Conservation (phyloP, 2,329 filamentous ascomycete genomes). For the Ceratocystis smalleyi region DNA sequence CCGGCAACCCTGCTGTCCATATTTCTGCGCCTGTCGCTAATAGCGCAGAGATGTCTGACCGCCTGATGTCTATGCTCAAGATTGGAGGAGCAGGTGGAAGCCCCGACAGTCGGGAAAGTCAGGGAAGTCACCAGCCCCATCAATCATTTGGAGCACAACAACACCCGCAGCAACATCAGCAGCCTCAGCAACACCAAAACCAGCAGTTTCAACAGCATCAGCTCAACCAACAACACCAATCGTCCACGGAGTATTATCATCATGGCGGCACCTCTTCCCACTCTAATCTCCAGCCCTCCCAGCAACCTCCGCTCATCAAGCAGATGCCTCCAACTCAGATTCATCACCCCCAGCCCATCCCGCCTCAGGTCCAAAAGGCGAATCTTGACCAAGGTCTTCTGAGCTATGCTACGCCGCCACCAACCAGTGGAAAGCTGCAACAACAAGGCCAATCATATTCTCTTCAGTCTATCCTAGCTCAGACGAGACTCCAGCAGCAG, state of each 20-base stretch:
- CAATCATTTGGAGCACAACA: constrained; percentile 1
- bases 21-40: constrained; percentile 11
- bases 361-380: constrained; percentile 40
- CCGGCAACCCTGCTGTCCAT: constrained; percentile 3
- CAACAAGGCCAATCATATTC: constrained; percentile 6
- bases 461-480: constrained; percentile 13
- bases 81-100: not conserved
- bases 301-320: constrained; percentile 27
- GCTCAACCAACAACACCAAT: constrained; percentile 28
- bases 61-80: constrained; percentile 12
- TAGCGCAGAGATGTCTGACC: constrained; percentile 9
- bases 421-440: constrained; percentile 14
- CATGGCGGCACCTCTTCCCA: constrained; percentile 34
- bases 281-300: constrained; percentile 37
- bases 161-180: constrained; percentile 5
- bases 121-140: not conserved
- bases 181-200: constrained; percentile 15
- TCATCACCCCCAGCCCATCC: constrained; percentile 34
- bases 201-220: constrained; percentile 11
- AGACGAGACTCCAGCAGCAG: constrained; percentile 16
- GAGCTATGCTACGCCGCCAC: constrained; percentile 18
- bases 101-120: not conserved
- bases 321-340: constrained; percentile 22
- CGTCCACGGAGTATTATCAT: constrained; percentile 38
- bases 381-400: constrained; percentile 21